phyloP scores from a whole-genome alignment of 352 stramenopile genomes.

The Plasmopara viticola region DNA sequence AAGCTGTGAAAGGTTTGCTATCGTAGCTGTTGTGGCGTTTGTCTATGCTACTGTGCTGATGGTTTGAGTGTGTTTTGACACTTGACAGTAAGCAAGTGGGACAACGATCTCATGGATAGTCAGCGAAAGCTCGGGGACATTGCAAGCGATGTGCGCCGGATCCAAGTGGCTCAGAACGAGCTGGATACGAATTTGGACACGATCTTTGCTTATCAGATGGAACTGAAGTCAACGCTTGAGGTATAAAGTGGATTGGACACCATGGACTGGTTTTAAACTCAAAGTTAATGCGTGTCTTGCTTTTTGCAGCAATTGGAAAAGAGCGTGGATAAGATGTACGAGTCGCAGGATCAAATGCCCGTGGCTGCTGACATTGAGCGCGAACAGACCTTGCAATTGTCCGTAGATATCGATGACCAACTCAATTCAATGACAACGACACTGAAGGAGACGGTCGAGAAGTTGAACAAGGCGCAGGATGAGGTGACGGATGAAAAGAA shows the following conservation, averaged over 20 bases:
- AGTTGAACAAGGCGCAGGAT: constrained; percentile 78
- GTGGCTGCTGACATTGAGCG: constrained; percentile 80
- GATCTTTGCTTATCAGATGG: constrained; percentile 86
- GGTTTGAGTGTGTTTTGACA: neutral
- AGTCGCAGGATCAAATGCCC: constrained; percentile 79
- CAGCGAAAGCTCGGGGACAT: constrained; percentile 81
- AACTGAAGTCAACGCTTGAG: constrained; percentile 84
- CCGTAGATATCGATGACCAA: constrained; percentile 81
- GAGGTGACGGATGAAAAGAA: constrained; percentile 68
- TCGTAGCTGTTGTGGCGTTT: neutral
- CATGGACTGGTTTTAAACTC: neutral
- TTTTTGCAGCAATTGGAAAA: constrained; percentile 74
- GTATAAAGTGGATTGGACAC: constrained; percentile 18
- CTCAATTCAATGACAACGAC: constrained; percentile 84
- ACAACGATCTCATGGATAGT: constrained; percentile 79
- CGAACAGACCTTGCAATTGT: constrained; percentile 81
- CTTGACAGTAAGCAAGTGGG: constrained; percentile 72
- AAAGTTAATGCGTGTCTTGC: too few species aligned
- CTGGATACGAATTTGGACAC: constrained; percentile 82
- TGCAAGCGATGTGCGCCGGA: constrained; percentile 73
- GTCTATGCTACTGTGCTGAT: neutral
- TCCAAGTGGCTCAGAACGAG: constrained; percentile 83
- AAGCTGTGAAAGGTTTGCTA: constrained; percentile 73
- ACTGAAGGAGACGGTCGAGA: constrained; percentile 83
- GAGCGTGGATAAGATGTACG: constrained; percentile 87